Evolutionary conservation across 176 grass and related monocot species (phyloP), one percentile per base, ranked within the genome.

Genomic region (Metroxylon sagu): DNA sequence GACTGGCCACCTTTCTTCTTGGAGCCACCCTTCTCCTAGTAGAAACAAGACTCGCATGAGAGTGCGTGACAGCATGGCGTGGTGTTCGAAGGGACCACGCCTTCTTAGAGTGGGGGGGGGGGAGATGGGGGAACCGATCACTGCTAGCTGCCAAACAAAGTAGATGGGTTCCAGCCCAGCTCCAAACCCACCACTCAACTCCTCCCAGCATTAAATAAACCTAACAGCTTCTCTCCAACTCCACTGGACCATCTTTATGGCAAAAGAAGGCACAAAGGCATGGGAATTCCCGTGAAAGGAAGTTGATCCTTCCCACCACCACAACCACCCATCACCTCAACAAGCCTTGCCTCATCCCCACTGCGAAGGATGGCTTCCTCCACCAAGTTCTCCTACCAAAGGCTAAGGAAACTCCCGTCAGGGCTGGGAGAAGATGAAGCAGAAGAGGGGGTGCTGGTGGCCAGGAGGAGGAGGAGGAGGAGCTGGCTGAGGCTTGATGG

Each of bases 321-420:
- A 2, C 6, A 7, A 43, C 8, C 35, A 43, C 8, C 35, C 7
- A 23, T 49, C 31, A 15, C 3, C n/a, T 25, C 48, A 52, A 55
- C 21, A 2, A 21, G 21, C 4, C 56, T 2, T 59, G 14, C 3
- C 27, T 26, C 25, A 14, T 28, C 26, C 65, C 17, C 25, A 7
- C 17, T 15, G 51, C 18, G 57, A 28, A 17, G 1, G 6, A 67
- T 55, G 65, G 65, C 65, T 21, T 28, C 27, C 50, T 6, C 17
- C 26, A 15, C 17, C 28, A 81, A 74, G 39, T 63, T 74, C 15
- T 65, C 58, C 6, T 81, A 81, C 57, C 78, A 71, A 61, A 75
- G 65, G 56, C 59, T 81, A 26, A 51, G 70, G 18, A 81, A 70
- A 56, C 14, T 35, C 14, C 31, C 30, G 3, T 14, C 29, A 12